Evolutionary conservation across 1,284 basidiomycete species (phyloP), one percentile per base, ranked within the genome.

Genomic region (Pseudomicrostroma phylloplanum): DNA sequence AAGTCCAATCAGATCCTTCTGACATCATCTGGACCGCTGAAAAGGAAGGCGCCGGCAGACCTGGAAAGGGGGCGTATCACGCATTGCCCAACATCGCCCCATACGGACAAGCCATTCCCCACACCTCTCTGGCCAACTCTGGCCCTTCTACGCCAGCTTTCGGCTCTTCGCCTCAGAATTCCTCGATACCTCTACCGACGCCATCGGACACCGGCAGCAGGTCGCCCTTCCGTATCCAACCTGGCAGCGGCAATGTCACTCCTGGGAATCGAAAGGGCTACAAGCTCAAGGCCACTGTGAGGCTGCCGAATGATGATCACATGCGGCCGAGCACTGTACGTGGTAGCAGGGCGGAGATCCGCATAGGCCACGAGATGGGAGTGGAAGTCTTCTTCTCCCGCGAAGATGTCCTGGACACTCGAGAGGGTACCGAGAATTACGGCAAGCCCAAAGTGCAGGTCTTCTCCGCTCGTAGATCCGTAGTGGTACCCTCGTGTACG

Each of bases 381-480:
- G 65, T 70, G 46, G 77, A 79, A 54, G 59, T 78, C 42, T 72
- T 75, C 60, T 79, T 79, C 64, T 77, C 74, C 15, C 71, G 76
- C 57, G 58, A 63, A 21, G 66, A 71, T 48, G 71, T 76, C 6
- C 49, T 79, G 26, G 76, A 78, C 39, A 64, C 62, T 7, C 63
- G 75, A 6, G 65, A 70, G 41, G 66, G 65, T 6, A 71, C 65
- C 61, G 76, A 78, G 15, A 65, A 65, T 61, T 71, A 58, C 25
- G 76, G 76, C 17, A 70, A 73, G 55, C 73, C 74, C 42, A 77
- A 76, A 62, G 65, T 78, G 39, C 76, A 79, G 56, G 76, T 79
- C 21, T 79, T 79, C 53, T 75, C 74, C 30, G 75, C 78, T 73
- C 61, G 70, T 12, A 65, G 72, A 54, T 62, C 66, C 26, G 72